Evolutionary conservation across 352 stramenopile species (phyloP).

Genomic region (Lagenidium sp.): DNA sequence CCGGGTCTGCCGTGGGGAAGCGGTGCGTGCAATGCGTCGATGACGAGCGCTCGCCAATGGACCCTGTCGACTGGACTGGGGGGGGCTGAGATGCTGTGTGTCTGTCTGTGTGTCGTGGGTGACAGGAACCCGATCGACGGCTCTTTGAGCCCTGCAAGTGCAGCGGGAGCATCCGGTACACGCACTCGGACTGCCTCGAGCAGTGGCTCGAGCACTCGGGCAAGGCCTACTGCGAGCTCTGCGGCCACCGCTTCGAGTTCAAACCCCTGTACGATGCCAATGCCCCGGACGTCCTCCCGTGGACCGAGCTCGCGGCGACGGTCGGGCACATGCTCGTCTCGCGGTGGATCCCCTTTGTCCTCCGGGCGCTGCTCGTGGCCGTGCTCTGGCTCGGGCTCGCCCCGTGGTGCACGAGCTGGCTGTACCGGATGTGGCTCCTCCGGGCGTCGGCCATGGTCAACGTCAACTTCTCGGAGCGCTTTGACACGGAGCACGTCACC

Average conservation of each 20-base stretch:
- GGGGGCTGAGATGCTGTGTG: too few relatives aligned
- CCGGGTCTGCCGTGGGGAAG: constrained; percentile 90
- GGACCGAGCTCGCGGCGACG: constrained; percentile 79
- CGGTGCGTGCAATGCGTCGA: too few relatives aligned
- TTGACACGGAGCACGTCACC: constrained; percentile 59
- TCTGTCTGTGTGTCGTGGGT: background rate
- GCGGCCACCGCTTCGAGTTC: constrained; percentile 90
- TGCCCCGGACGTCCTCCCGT: constrained; percentile 82
- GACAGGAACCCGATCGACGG: constrained; percentile 50
- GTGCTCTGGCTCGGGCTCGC: constrained; percentile 85
- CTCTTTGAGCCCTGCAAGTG: constrained; percentile 90
- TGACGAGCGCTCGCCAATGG: too few relatives aligned
- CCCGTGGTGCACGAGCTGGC: constrained; percentile 88
- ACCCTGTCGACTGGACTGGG: too few relatives aligned
- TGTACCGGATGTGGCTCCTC: constrained; percentile 93
- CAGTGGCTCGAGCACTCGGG: constrained; percentile 91
- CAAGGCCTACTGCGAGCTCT: constrained; percentile 92
- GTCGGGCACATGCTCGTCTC: constrained; percentile 66
- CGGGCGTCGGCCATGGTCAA: constrained; percentile 79
- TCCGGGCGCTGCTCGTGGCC: constrained; percentile 67
- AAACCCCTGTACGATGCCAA: constrained; percentile 85
- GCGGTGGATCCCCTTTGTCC: constrained; percentile 85
- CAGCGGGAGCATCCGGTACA: constrained; percentile 91
- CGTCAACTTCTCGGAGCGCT: constrained; percentile 73
- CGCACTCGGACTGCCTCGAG: constrained; percentile 92